Evolutionary conservation across 148 eudicot species (phyloP), one percentile per base, ranked within the genome.

Genomic region (Amaranthus hypochondriacus): DNA sequence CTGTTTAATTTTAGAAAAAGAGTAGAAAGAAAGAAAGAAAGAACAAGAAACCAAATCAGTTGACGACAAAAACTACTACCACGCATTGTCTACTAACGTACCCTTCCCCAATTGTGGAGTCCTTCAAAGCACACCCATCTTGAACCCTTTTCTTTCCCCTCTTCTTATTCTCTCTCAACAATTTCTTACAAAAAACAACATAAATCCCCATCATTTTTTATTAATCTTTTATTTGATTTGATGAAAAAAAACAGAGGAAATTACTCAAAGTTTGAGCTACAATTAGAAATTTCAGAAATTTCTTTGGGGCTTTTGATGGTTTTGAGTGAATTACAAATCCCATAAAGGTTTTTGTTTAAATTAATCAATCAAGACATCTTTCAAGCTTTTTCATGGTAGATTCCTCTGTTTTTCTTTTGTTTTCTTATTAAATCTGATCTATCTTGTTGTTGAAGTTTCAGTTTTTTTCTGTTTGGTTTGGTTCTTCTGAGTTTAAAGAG

Each of bases 21-120:
- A 73, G 68, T 7, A 49, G 28, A 62, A 11, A 53, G 43, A 62
- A 49, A 59, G 68, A 28, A 21, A 69, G 56, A 70, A 50, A 86
- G 65, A 67, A 72, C 71, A 79, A 80, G 71, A 78, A 69, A 75
- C 75, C 79, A 80, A 87, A 86, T 71, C 73, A 75, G 57, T 81
- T 81, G 70, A 80, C 84, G 93, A 87, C 96, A 88, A 90, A 90
- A 78, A 67, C 82, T 43, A 66, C 79, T 79, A 79, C 80, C 89
- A 81, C 83, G 84, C 89, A 72, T 83, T 82, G 75, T 85, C 92
- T 79, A 70, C 85, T 70, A 72, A 52, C 79, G 62, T 71, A 59
- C 71, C 69, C 74, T 28, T 28, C 72, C 55, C 68, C 65, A 21
- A 71, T 75, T 75, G 75, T 77, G 75, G 78, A 63, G 75, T 77